Evolutionary conservation across 805 yeast genomes (phyloP), one percentile per base, ranked within the genome.

Genomic region (Ogataea nakhonphanomensis): DNA sequence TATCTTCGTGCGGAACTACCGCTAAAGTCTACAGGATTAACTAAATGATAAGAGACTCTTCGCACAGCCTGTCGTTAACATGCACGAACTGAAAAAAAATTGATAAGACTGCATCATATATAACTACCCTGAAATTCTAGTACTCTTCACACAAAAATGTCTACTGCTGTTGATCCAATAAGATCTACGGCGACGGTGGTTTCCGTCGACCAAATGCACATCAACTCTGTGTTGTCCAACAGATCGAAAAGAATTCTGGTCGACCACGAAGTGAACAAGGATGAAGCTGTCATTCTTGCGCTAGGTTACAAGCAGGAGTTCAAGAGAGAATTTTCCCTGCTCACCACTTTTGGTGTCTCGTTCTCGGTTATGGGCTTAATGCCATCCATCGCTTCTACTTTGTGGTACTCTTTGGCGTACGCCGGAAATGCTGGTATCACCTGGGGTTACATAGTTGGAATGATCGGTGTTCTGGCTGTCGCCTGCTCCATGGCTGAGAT

Each of bases 221-320:
- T 58, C 15, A 46, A 45, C 7, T 56, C 62, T 7, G 57, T 59
- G 10, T 48, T 59, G 3, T 55, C 61, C 3, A 41, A 49, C 25
- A 35, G 48, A 13, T 37, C 46, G 10, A 51, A 50, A 35, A 46
- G 37, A 25, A 54, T 59, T 24, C 44, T 58, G 4, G 69, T 74
- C 22, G 78, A 74, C 48, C 80, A 74, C 50, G 70, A 54, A 13
- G 61, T 74, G 7, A 71, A 65, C 45, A 31, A 45, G 7, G 80
- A 74, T 53, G 80, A 74, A 53, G 79, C 78, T 30, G 59, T 69
- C 59, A 72, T 74, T 26, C 57, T 74, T 50, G 77, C 78, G 17
- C 61, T 78, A 53, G 84, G 84, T 21, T 78, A 77, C 57, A 75
- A 76, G 55, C 82, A 74, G 53, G 86, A 80, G 50, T 72, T 80